Percentiles rank a stretch among this genome's conserved stretches.
These are phyloP conservation scores for Oryza brachyantha DNA, from an alignment of 176 grass and related monocot genomes.

Conservation along the genomic window DNA sequence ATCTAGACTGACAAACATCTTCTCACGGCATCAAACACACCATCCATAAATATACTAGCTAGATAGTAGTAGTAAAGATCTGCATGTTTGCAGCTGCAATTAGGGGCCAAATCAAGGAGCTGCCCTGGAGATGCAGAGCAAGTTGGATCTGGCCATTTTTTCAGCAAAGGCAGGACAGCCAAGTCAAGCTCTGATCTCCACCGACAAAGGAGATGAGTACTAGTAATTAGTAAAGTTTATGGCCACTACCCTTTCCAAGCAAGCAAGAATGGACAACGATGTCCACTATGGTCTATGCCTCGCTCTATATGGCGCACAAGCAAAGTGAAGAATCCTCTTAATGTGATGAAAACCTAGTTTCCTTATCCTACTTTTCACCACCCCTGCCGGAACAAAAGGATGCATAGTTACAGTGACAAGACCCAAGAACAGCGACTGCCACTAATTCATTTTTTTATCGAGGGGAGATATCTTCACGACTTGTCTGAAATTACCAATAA, in stretches of 20 bases:
- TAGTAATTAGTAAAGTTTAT: slow-evolving; percentile 13
- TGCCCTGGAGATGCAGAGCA: background rate
- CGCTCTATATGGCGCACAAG: slow-evolving; percentile 2
- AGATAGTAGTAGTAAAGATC: background rate
- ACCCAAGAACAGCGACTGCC: background rate
- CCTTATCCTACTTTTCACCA: slow-evolving; percentile 14
- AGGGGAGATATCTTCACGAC: background rate
- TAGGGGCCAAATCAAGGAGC: background rate
- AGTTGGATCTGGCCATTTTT: slow-evolving; percentile 14
- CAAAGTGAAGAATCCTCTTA: slow-evolving; percentile 36
- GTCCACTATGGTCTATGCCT: slow-evolving; percentile 25
- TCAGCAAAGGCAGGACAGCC: background rate
- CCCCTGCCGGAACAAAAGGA: slow-evolving; percentile 3
- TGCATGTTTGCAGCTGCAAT: background rate
- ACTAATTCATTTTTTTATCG: slow-evolving; percentile 7
- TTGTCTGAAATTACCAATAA: background rate
- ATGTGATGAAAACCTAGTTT: slow-evolving; percentile 22
- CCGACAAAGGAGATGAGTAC: slow-evolving; percentile 36
- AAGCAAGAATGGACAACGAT: slow-evolving; percentile 43
- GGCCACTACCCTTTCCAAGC: slow-evolving; percentile 20
- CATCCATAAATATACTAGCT: background rate
- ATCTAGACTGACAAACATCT: background rate
- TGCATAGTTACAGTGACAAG: background rate
- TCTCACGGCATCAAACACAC: background rate
- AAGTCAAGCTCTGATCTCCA: slow-evolving; percentile 9